phyloP scores from a whole-genome alignment of 1,139 yeast genomes.

The Debaryomyces fabryi region DNA sequence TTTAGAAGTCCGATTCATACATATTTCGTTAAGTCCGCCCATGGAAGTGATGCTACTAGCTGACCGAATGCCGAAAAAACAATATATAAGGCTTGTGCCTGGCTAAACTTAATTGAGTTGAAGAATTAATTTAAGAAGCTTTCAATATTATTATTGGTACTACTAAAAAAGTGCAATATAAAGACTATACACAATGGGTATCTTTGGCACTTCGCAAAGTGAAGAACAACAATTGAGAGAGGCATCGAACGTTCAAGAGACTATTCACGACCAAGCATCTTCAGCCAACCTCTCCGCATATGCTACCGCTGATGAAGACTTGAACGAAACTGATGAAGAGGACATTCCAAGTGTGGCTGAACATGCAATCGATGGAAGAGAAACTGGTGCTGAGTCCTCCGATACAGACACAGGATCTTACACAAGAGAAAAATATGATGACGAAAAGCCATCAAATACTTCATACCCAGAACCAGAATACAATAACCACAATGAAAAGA shows the following conservation, averaged over 20 bases:
- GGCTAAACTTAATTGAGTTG: not conserved
- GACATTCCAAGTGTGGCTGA: not conserved
- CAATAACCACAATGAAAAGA: not conserved
- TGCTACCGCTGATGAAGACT: slow-evolving; percentile 40
- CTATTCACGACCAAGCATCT: slow-evolving; percentile 16
- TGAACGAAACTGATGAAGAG: slow-evolving; percentile 8
- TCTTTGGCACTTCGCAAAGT: slow-evolving; percentile 38
- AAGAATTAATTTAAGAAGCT: not conserved
- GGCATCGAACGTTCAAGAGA: slow-evolving; percentile 25
- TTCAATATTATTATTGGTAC: not conserved
- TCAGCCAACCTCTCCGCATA: slow-evolving; percentile 29
- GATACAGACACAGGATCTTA: slow-evolving; percentile 8
- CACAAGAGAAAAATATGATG: slow-evolving; percentile 10
- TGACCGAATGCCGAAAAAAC: not conserved
- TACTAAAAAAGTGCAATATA: not conserved
- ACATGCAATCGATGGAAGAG: not conserved
- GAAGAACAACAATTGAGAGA: slow-evolving; percentile 44
- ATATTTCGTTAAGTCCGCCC: not conserved
- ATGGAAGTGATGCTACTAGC: not conserved
- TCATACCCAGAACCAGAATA: not conserved
- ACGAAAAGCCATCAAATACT: slow-evolving; percentile 12
- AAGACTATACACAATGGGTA: slow-evolving; percentile 20
- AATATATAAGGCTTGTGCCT: not conserved
- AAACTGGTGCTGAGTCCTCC: not conserved
- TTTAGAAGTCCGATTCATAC: not conserved